Evolutionary conservation across 2,329 filamentous ascomycete genomes (phyloP).

Genomic region (Tolypocladium nubicola): DNA sequence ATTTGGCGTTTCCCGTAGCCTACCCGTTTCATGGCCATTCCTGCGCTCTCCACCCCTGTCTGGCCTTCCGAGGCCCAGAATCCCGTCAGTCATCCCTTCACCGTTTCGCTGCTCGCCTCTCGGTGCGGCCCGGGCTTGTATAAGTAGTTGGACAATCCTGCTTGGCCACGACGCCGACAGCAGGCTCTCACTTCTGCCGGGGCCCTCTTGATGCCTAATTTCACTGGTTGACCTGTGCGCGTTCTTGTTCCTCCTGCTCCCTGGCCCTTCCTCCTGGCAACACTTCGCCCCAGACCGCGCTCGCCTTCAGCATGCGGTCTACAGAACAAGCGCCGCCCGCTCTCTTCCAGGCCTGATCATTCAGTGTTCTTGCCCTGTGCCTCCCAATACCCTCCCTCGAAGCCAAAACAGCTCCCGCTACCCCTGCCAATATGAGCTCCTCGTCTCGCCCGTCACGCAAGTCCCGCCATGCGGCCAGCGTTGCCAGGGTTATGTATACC

Average conservation of each 20-base stretch:
- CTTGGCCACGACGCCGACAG: conserved; percentile 7
- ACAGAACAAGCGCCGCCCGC: conserved; percentile 3
- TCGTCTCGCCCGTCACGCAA: conserved; percentile 32
- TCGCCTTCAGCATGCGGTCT: conserved; percentile 7
- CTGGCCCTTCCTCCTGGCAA: conserved; percentile 6
- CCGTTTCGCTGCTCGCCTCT: not conserved
- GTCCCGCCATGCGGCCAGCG: conserved; percentile 33
- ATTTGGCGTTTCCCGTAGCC: not conserved
- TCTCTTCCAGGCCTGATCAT: not conserved
- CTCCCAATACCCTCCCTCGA: not conserved
- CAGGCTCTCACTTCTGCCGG: not conserved
- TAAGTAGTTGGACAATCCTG: conserved; percentile 17
- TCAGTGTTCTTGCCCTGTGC: not conserved
- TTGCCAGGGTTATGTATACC: conserved; percentile 41
- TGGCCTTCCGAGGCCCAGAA: not conserved
- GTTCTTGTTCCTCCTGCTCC: conserved; percentile 2
- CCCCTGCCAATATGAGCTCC: conserved; percentile 23
- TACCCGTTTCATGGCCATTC: not conserved
- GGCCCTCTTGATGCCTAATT: conserved; percentile 16
- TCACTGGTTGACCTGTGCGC: not conserved
- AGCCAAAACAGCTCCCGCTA: not conserved
- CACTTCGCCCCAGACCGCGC: not conserved
- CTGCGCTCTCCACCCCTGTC: not conserved
- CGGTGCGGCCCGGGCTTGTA: not conserved
- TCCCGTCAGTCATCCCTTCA: not conserved